These are phyloP conservation scores for Penicillium psychrofluorescens DNA, from an alignment of 495 filamentous ascomycete species.

Conservation along the genomic window DNA sequence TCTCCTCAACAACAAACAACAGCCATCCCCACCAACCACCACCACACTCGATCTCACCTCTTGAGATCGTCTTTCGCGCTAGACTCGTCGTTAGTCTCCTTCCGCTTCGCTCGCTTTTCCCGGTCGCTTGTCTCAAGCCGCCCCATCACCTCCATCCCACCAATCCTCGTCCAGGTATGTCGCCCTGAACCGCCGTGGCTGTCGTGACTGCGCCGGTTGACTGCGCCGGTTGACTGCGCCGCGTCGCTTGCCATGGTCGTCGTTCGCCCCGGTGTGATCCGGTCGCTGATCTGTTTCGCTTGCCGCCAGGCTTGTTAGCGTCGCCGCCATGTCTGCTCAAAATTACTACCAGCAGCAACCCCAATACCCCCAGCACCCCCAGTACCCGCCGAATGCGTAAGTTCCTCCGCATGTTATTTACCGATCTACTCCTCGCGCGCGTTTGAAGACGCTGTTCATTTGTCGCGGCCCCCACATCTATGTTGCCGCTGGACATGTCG, in stretches of 20 bases:
- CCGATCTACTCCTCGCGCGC: too few species aligned
- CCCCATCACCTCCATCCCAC: not conserved
- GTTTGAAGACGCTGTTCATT: too few species aligned
- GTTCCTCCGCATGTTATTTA: too few species aligned
- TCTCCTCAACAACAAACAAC: not conserved
- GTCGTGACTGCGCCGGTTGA: not conserved
- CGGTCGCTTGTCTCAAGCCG: not conserved
- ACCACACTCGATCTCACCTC: conserved; percentile 2
- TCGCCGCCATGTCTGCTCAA: conserved; percentile 36
- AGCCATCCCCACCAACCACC: too few species aligned
- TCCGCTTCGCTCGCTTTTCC: not conserved
- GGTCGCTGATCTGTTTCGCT: conserved; percentile 3
- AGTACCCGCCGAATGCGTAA: too few species aligned
- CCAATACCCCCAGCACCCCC: too few species aligned
- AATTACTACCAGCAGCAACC: conserved; percentile 34
- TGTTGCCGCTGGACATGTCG: too few species aligned
- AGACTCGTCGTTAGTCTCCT: not conserved
- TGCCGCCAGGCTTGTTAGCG: not conserved
- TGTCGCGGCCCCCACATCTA: too few species aligned
- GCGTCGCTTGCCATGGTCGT: not conserved
- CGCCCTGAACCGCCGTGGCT: not conserved
- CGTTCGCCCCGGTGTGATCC: not conserved
- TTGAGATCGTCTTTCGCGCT: conserved; percentile 9
- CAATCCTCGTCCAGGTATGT: not conserved
- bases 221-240: not conserved